A percentile compares a stretch with the other conserved stretches of the same genome.
Conservation (phyloP, 371 early-diverging fungal genomes). For the Capillidium heterosporum region DNA sequence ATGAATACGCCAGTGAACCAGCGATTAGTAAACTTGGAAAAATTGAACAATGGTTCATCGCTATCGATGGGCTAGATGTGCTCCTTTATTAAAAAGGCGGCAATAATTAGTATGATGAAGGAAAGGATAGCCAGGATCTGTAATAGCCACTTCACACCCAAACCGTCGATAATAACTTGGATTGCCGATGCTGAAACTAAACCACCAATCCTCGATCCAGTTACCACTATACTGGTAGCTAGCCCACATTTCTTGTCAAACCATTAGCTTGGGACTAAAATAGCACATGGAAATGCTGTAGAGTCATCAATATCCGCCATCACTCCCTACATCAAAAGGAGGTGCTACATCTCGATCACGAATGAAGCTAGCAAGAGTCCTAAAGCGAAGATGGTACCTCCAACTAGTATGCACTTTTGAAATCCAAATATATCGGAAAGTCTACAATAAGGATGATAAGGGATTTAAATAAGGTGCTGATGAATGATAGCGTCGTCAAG, state of each 20-base stretch:
- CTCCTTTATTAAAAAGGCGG: conserved; percentile 15
- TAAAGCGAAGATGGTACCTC: not conserved
- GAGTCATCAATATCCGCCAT: conserved; percentile 27
- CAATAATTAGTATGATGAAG: conserved; percentile 21
- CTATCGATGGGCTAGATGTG: not conserved
- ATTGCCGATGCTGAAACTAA: conserved; percentile 45
- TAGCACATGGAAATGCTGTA: conserved; percentile 35
- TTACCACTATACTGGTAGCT: conserved; percentile 50
- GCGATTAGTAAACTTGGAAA: not conserved
- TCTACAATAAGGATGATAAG: not conserved
- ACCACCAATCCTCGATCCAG: conserved; percentile 66
- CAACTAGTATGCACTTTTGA: not conserved
- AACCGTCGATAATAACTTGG: conserved; percentile 25
- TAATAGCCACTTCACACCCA: conserved; percentile 41
- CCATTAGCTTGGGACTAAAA: conserved; percentile 51
- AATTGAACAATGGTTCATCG: conserved; percentile 13
- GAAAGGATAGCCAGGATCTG: conserved; percentile 34
- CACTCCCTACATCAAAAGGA: conserved; percentile 27
- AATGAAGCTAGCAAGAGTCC: conserved; percentile 5
- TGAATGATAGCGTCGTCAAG: not conserved
- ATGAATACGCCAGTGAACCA: not conserved
- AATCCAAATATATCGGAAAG: not conserved
- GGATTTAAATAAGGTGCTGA: not conserved
- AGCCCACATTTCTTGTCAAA: conserved; percentile 45
- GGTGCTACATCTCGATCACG: conserved; percentile 18